Base-by-base conservation (phyloP, 768 basidiomycete species). In the Exidia glandulosa region DNA sequence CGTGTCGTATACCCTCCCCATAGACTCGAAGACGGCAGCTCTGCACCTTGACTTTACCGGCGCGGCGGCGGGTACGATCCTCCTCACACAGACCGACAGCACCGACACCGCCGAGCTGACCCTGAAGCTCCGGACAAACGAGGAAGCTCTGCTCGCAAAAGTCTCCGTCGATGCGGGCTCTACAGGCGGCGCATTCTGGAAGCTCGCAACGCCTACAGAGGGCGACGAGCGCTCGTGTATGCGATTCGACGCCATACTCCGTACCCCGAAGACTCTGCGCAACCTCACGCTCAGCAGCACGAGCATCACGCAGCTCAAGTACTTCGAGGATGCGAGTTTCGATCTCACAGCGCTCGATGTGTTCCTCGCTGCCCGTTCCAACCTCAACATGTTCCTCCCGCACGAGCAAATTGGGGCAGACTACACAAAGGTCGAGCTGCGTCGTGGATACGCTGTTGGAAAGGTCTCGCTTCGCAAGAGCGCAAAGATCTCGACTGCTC, bases 371-470 rank as follows among this genome's bases (percentile, higher is more conserved):
- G 61, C 67, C 13, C 60, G 67, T 59, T 67, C 70, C 63, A 54
- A 60, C 27, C 66, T 69, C 48, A 82, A 79, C 69, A 72, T 85
- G 68, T 74, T 84, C 52, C 69, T 81, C 19, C 75, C 80, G 3
- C 70, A 71, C 61, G 65, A 72, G 32, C 70, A 72, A 59, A 63
- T 85, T 55, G 74, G 68, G 27, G 73, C 80, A 4, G 68, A 74
- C 34, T 62, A 70, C 14, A 63, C 78, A 61, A 61, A 66, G n/a
- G 69, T 82, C 32, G 79, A 82, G 64, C 70, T 81, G 3, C 76
- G 68, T 63, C 71, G 77, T 45, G 84, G 82, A 27, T 85, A 80
- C 78, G 77, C 85, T 56, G 81, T 82, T n/a, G 83, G 84, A 29
- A 25, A 27, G 31, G 30, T 60, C 33, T 29, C 59, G 25, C 33